These are phyloP conservation scores for Furcasterigmium sp. DNA, from an alignment of 2,329 filamentous ascomycete genomes.

Conservation along the genomic window DNA sequence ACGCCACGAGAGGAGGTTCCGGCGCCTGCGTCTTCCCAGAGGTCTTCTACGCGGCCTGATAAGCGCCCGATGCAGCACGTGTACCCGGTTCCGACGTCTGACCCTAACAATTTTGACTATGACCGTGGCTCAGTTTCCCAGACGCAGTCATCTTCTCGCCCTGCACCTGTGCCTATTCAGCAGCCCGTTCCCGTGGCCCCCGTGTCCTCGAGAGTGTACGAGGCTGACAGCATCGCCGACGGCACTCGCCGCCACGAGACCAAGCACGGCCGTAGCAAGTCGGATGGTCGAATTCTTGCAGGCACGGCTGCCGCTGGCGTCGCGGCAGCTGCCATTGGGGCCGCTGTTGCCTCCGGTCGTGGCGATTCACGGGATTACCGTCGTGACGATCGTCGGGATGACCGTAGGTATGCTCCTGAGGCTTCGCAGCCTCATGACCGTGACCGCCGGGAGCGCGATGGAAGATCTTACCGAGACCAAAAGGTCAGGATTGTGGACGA, in stretches of 20 bases:
- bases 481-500: constrained; percentile 13
- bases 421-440: constrained; percentile 10
- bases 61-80: constrained; percentile 51
- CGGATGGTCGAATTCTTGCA: constrained; percentile 34
- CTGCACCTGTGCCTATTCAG: constrained; percentile 66
- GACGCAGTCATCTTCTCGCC: constrained; percentile 37
- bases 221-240: constrained; percentile 37
- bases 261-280: constrained; percentile 20
- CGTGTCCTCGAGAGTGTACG: constrained; percentile 64
- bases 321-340: constrained; percentile 44
- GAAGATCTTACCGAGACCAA: constrained; percentile 16
- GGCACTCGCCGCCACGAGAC: constrained; percentile 28
- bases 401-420: constrained; percentile 10
- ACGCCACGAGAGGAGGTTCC: constrained; percentile 30
- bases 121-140: constrained; percentile 38
- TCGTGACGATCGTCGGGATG: constrained; percentile 18
- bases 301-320: constrained; percentile 41
- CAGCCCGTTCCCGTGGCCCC: constrained; percentile 78
- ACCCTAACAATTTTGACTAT: constrained; percentile 58
- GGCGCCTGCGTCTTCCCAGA: constrained; percentile 14
- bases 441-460: constrained; percentile 23
- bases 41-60: constrained; percentile 26
- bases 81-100: constrained; percentile 61
- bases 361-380: constrained; percentile 16
- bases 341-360: constrained; percentile 34